Evolutionary conservation across 179 eudicot genomes (phyloP).

Genomic region (Silene coronaria): DNA sequence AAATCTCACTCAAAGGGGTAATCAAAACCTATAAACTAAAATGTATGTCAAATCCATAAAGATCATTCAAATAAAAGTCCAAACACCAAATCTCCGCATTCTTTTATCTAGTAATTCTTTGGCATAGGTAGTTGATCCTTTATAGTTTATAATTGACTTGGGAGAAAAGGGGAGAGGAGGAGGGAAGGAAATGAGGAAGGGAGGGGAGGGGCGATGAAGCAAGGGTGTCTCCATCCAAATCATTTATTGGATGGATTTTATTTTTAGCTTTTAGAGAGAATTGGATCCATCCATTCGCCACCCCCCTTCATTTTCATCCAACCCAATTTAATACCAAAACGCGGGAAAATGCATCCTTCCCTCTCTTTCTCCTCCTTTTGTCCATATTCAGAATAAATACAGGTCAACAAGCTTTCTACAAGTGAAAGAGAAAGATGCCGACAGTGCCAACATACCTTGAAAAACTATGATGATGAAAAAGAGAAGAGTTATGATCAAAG

Average conservation of each 20-base stretch:
- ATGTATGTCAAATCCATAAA: background rate
- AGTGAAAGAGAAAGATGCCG: background rate
- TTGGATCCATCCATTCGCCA: no score
- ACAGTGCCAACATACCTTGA: constrained; percentile 32
- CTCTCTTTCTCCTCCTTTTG: no score
- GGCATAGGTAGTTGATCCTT: background rate
- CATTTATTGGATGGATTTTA: no score
- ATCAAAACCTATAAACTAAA: background rate
- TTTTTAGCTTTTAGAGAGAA: no score
- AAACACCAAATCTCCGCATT: background rate
- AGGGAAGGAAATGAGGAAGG: no score
- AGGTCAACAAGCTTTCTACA: background rate
- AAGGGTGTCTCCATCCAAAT: no score
- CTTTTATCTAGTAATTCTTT: background rate
- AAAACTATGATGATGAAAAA: constrained; percentile 37
- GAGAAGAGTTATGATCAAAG: constrained; percentile 33
- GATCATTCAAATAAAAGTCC: background rate
- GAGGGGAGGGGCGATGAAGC: no score
- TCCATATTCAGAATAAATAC: background rate
- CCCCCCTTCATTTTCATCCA: no score
- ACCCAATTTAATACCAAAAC: no score
- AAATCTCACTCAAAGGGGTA: constrained; percentile 3
- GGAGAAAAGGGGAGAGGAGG: no score
- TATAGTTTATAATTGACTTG: no score
- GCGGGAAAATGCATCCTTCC: no score